A percentile compares a stretch with the other conserved stretches of the same genome.
Conservation (phyloP, 208 protist species). For the Plasmodiophora brassicae region DNA sequence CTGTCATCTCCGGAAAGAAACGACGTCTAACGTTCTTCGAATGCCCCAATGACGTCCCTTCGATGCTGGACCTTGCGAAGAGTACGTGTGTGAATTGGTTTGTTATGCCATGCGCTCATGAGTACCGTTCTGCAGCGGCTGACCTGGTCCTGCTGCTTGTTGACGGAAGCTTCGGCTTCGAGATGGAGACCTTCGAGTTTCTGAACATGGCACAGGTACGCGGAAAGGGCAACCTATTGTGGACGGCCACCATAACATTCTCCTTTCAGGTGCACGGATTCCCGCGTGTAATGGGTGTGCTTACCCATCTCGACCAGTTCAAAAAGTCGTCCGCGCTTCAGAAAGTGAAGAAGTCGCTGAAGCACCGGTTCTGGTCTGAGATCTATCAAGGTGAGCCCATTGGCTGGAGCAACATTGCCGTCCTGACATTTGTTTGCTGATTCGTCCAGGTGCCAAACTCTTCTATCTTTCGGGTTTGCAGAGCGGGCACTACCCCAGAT, state of each 20-base stretch:
- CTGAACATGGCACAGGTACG: slow-evolving; percentile 91
- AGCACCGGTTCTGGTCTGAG: slow-evolving; percentile 85
- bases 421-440: not conserved
- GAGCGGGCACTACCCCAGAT: slow-evolving; percentile 60
- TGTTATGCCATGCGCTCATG: not conserved
- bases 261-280: slow-evolving; percentile 83
- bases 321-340: slow-evolving; percentile 88
- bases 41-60: slow-evolving; percentile 90
- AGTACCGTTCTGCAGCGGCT: slow-evolving; percentile 60
- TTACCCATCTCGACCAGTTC: slow-evolving; percentile 96
- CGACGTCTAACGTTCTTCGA: slow-evolving; percentile 96
- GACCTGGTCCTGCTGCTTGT: slow-evolving; percentile 95
- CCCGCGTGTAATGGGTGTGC: slow-evolving; percentile 93
- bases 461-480: slow-evolving; percentile 88
- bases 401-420: not conserved
- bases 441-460: slow-evolving; percentile 76
- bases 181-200: slow-evolving; percentile 99
- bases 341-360: slow-evolving; percentile 94
- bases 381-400: slow-evolving; percentile 65
- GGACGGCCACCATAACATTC: not conserved
- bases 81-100: not conserved
- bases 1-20: slow-evolving; percentile 85
- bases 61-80: slow-evolving; percentile 97
- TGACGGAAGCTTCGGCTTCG: slow-evolving; percentile 94
- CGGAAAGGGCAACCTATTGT: not conserved